Evolutionary conservation across 805 yeast genomes (phyloP), one percentile per base, ranked within the genome.

Genomic region (Brettanomyces custersianus): DNA sequence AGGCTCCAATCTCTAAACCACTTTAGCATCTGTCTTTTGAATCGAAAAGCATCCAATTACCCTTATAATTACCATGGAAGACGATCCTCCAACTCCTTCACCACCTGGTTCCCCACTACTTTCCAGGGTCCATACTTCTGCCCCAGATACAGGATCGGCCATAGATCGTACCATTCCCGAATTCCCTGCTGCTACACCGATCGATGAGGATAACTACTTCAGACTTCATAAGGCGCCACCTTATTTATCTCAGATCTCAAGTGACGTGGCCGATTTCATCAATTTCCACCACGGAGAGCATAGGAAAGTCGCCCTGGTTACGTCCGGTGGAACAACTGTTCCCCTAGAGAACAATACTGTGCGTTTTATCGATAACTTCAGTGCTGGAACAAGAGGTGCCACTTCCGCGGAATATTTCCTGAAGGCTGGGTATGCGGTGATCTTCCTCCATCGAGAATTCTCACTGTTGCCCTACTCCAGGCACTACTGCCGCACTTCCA

Each of bases 371-470:
- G 99, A 92, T 59, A 92, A 92, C 53, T 92, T 92, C 57, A 79
- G 92, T 44, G 97, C 97, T 18, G 99, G 99, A 18, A 92, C 96
- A 0, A 74, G 99, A 58, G 99, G 98, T 38, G 94, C 98, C 4
- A 77, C 95, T 0, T 80, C 94, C 27, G 95, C 97, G 4, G 98
- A 92, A 57, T 80, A 84, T 52, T 85, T 90, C 47, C 62, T 92
- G 36, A 84, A 80, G 38, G 64, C 73, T 38, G 95, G 87, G 2
- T 92, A 92, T 52, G 90, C 95, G 11, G 98, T 92, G 25, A 80
- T 92, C 22, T 92, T 92, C 51, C 60, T 92, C 28, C 95, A 92
- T 57, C 68, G 99, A 31, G 96, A 92, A 57, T 90, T 86, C 58
- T 83, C 95, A 0, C 66, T 92, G 37, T 67, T 84, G 44, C 99